phyloP scores from a whole-genome alignment of 192 early-diverging fungal genomes.

The Mortierella claussenii region DNA sequence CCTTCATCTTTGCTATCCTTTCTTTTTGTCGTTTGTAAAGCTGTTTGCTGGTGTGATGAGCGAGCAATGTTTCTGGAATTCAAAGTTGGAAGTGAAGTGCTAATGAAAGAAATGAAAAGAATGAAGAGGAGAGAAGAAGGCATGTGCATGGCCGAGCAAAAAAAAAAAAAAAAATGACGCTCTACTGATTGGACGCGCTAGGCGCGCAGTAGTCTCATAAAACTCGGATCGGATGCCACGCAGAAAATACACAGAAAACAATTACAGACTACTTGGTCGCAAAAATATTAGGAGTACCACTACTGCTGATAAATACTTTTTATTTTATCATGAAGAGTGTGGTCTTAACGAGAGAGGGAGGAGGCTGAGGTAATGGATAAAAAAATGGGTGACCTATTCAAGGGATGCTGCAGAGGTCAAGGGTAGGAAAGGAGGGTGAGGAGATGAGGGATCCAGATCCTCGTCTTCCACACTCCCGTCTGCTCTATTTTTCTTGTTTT shows the following conservation, averaged over 20 bases:
- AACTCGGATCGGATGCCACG: background rate
- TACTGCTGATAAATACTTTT: background rate
- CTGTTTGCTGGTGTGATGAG: no score
- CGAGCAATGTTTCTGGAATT: no score
- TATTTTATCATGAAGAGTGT: background rate
- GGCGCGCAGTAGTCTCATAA: no score
- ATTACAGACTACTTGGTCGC: no score
- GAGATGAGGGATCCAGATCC: background rate
- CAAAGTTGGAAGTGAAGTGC: background rate
- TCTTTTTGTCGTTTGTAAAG: no score
- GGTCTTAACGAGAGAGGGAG: background rate
- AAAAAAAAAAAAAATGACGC: constrained; percentile 8
- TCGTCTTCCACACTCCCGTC: background rate
- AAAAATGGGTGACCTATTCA: background rate
- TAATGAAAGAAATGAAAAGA: background rate
- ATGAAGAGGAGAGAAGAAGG: background rate
- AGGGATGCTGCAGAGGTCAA: no score
- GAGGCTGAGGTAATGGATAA: background rate
- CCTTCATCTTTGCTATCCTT: constrained; percentile 40
- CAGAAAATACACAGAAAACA: no score
- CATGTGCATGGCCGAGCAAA: background rate
- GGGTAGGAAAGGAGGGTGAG: background rate
- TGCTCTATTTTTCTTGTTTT: background rate
- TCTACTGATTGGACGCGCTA: background rate
- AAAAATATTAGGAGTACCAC: no score